phyloP scores from a whole-genome alignment of 2,329 filamentous ascomycete genomes.

The Pestalotiopsis sp. region DNA sequence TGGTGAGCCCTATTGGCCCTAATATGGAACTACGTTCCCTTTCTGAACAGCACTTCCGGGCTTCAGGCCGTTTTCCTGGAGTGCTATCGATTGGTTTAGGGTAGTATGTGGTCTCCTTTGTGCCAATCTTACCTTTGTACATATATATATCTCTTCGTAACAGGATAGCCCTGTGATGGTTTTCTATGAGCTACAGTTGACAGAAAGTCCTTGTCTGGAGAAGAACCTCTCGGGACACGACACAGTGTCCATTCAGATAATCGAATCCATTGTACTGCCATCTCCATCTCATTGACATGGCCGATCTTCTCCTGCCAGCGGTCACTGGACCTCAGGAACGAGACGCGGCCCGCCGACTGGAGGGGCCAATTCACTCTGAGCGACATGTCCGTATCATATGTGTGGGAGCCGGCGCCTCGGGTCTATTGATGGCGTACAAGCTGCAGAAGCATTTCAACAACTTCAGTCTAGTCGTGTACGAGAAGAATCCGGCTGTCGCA shows the following conservation, averaged over 20 bases:
- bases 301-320: not conserved
- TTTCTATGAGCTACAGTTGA: not conserved
- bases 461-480: slow-evolving; percentile 42
- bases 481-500: slow-evolving; percentile 48
- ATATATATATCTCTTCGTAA: not conserved
- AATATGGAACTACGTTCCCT: slow-evolving; percentile 8
- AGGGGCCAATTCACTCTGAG: slow-evolving; percentile 21
- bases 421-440: slow-evolving; percentile 51
- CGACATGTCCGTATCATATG: slow-evolving; percentile 35
- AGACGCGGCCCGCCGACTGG: slow-evolving; percentile 2
- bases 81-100: not conserved
- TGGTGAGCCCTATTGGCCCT: not conserved
- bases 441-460: slow-evolving; percentile 45
- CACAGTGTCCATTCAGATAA: too few species aligned
- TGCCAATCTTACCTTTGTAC: not conserved
- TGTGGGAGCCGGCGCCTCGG: slow-evolving; percentile 50
- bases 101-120: not conserved
- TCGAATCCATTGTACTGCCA: not conserved
- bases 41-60: not conserved
- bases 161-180: not conserved
- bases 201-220: too few species aligned
- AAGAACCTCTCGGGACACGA: too few species aligned
- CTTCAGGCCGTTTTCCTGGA: not conserved
- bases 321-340: slow-evolving; percentile 1
- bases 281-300: not conserved